Evolutionary conservation across 2,329 filamentous ascomycete genomes (phyloP), one percentile per base, ranked within the genome.

Genomic region (Niveomyces coronatus): DNA sequence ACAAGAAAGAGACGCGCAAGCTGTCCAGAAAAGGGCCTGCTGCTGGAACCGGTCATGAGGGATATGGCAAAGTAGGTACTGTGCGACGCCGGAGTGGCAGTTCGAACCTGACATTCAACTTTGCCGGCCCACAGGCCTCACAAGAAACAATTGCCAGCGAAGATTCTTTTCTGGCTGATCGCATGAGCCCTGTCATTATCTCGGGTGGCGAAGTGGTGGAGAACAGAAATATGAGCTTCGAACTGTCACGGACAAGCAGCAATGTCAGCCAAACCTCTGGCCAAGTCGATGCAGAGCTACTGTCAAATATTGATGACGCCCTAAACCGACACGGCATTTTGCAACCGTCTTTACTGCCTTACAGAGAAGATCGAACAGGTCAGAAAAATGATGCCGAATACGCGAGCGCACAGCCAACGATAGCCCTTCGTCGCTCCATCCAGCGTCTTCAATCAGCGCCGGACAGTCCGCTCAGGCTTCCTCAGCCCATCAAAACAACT

Each of bases 41-140:
- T 13, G 89, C 89, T 28, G 89, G 89, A n/a, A 96, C 89, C 26
- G 89, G 89, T 0, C 87, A 96, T 51, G 89, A 96, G 62, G 82
- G 82, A 1, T 88, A 89, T 50, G 82, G 82, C 1, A 73, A 72
- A 40, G 66, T 85, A 40, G 76, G 78, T 3, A 63, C 69, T 5
- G 50, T 65, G 20, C 73, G 78, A 41, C 72, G 80, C 20, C 73
- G 81, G 38, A 85, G 78, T 50, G 74, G 71, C 42, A 79, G 74
- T 49, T 62, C 67, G 7, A 72, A 66, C 43, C 48, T 63, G 17
- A 54, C 57, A 3, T 64, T 64, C n/a, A 68, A 62, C 18, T 63
- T 65, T 15, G 53, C 57, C 10, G 64, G 62, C 5, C 58, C 58
- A 15, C 58, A 63, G 36, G 60, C 65, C 4, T 74, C 72, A 0